A percentile compares a stretch with the other conserved stretches of the same genome.
Evolutionary conservation across 1,284 basidiomycete species (phyloP).

Genomic region (Athelia psychrophila): DNA sequence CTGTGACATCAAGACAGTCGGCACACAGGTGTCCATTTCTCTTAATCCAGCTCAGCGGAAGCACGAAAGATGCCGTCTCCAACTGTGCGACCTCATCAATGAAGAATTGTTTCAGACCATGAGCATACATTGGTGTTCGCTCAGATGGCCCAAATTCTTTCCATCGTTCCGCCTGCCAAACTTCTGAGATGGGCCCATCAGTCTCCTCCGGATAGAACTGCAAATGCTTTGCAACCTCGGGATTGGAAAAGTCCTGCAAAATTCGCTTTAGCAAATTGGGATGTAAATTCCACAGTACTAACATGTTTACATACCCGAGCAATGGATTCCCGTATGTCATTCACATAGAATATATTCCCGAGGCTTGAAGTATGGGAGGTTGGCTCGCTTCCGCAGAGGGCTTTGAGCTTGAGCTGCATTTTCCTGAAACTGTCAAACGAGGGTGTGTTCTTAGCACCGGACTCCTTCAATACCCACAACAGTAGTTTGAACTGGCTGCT

Average conservation of each 20-base stretch:
- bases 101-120: conserved; percentile 17
- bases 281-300: neutral
- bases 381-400: neutral
- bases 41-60: conserved; percentile 20
- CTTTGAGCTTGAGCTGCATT: conserved; percentile 4
- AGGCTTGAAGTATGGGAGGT: neutral
- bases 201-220: conserved; percentile 23
- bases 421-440: conserved; percentile 8
- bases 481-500: conserved; percentile 8
- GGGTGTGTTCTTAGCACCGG: conserved; percentile 8
- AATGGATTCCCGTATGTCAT: conserved; percentile 8
- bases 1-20: neutral
- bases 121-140: conserved; percentile 21
- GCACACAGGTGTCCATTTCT: conserved; percentile 13
- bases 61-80: conserved; percentile 13
- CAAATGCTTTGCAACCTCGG: conserved; percentile 17
- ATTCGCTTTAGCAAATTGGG: neutral
- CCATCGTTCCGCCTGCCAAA: conserved; percentile 23
- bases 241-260: conserved; percentile 21
- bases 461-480: conserved; percentile 2
- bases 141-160: conserved; percentile 17
- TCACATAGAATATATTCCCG: conserved; percentile 10
- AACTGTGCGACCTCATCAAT: conserved; percentile 23
- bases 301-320: neutral
- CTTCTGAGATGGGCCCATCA: conserved; percentile 18